Base-by-base conservation (phyloP, 2,329 filamentous ascomycete species). In the Corynespora cassiicola region DNA sequence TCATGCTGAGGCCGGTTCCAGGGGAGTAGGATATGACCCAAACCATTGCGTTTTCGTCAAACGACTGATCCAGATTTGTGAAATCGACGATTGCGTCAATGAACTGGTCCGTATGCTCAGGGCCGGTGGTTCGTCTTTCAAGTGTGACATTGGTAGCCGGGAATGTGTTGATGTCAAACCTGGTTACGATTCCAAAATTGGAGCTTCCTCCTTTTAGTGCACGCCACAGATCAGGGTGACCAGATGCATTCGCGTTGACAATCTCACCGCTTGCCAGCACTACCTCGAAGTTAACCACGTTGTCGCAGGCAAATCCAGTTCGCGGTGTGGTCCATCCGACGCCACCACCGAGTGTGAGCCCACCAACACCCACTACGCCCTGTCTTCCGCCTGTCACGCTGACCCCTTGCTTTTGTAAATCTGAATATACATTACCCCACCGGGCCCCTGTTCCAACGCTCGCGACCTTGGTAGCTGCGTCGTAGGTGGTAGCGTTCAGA, bases 201-300 rank as follows among this genome's bases (percentile, higher is more conserved):
- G 41, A 49, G 9, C 17, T 19, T 12, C 69, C 69, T 19, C 69
- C 70, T 42, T 70, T 72, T 19, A 74, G 51, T 11, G 67, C 66
- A 9, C 47, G 48, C 40, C 68, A 74, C 15, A 75, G 65, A 25
- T 73, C 68, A 2, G 31, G 29, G 26, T 73, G 66, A 18, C 61
- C 50, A 10, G 51, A 58, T n/a, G 44, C 50, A 30, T 63, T 70
- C 7, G 71, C 72, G 31, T 71, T 65, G 14, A 71, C 59, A 33
- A 73, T 61, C 8, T 52, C 63, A 6, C 68, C 70, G 48, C 68
- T 67, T 8, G 71, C 68, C 14, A 76, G 61, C 9, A 74, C 69
- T 19, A 75, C 65, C 42, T 78, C 69, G 27, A 63, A 43, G 24
- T 50, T 53, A 18, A 32, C 12, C 5, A 50, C 39, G 4, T 30